A percentile compares a stretch with the other conserved stretches of the same genome.
Evolutionary conservation across 2,329 filamentous ascomycete species (phyloP).

Genomic region (Cladophialophora yegresii): DNA sequence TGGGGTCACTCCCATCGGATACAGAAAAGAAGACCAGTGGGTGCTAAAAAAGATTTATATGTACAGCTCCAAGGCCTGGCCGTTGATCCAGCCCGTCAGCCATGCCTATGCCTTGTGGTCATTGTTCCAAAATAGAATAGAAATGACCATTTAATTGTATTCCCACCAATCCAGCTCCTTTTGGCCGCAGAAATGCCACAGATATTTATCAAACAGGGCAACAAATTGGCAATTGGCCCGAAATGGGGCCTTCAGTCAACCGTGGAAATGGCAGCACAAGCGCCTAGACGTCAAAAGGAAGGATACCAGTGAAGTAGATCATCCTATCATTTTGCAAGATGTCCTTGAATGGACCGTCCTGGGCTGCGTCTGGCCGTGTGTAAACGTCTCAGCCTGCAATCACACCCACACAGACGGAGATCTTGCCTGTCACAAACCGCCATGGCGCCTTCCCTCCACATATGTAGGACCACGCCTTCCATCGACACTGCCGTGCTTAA

Average conservation of each 20-base stretch:
- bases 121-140: not conserved
- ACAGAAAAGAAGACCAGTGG: not conserved
- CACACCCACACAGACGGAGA: not conserved
- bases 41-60: not conserved
- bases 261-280: not conserved
- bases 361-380: not conserved
- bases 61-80: not conserved
- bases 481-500: not conserved
- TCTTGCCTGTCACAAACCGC: not conserved
- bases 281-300: not conserved
- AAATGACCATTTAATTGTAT: not conserved
- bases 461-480: not conserved
- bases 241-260: not conserved
- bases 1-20: not conserved
- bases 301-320: not conserved
- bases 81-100: not conserved
- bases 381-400: not conserved
- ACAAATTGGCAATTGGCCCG: not conserved
- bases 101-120: not conserved
- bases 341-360: too few species aligned
- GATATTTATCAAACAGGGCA: not conserved
- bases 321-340: not conserved
- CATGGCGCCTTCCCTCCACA: not conserved
- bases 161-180: not conserved
- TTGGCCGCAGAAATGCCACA: not conserved